These are phyloP conservation scores for Mycosphaerella arachidis DNA, from an alignment of 2,329 filamentous ascomycete genomes.

Conservation along the genomic window DNA sequence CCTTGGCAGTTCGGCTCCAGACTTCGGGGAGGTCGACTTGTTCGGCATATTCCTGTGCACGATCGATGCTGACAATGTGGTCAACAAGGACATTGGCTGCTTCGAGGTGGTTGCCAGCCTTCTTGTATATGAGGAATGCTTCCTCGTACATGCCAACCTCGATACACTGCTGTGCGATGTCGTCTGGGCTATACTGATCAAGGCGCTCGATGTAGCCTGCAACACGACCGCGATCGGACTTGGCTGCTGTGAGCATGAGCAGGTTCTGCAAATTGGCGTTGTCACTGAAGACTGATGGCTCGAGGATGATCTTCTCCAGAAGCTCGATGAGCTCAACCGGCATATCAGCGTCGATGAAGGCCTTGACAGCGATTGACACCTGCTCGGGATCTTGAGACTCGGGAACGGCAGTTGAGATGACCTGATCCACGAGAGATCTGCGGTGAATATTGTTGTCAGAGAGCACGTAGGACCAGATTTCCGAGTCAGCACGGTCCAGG, in stretches of 20 bases:
- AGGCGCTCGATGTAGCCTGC: conserved; percentile 96
- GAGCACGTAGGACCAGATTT: conserved; percentile 92
- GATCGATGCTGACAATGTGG: conserved; percentile 95
- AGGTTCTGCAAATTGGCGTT: conserved; percentile 95
- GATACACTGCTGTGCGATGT: conserved; percentile 89
- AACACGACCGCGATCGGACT: conserved; percentile 89
- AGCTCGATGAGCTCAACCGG: conserved; percentile 94
- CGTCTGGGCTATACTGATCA: conserved; percentile 81
- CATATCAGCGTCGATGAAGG: conserved; percentile 86
- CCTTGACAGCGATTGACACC: conserved; percentile 88
- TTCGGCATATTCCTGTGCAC: conserved; percentile 91
- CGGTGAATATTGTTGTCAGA: conserved; percentile 95
- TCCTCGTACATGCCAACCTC: conserved; percentile 94
- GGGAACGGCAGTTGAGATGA: conserved; percentile 82
- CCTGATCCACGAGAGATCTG: conserved; percentile 89
- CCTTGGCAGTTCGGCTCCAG: conserved; percentile 98
- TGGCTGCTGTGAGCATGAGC: conserved; percentile 91
- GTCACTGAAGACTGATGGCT: conserved; percentile 97
- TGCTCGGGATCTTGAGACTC: conserved; percentile 90
- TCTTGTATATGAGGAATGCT: conserved; percentile 98
- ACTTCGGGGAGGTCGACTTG: conserved; percentile 90
- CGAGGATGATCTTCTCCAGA: conserved; percentile 98
- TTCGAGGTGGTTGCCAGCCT: conserved; percentile 80
- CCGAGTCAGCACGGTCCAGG: conserved; percentile 78
- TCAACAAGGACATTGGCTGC: conserved; percentile 92